phyloP scores from a whole-genome alignment of 257 asterid species.

The Solanum ossicruentum region DNA sequence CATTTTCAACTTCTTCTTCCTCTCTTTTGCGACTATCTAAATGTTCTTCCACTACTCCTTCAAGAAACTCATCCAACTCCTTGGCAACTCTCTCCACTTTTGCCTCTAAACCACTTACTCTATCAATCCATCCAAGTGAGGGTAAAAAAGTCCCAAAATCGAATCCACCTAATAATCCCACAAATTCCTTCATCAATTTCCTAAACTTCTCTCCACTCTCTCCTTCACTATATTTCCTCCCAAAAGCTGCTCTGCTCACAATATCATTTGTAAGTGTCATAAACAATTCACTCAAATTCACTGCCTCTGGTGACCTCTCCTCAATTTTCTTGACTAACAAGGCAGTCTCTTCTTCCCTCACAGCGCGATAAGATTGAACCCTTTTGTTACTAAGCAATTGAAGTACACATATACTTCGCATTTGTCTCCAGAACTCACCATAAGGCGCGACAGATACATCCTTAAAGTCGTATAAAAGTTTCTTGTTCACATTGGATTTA shows the following conservation, averaged over 20 bases:
- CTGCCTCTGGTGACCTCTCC: background rate
- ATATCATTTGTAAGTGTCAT: slow-evolving; percentile 20
- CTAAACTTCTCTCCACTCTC: slow-evolving; percentile 19
- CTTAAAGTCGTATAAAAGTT: too few species aligned
- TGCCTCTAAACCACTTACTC: slow-evolving; percentile 13
- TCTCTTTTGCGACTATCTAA: background rate
- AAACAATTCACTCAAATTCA: slow-evolving; percentile 19
- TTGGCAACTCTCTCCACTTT: slow-evolving; percentile 16
- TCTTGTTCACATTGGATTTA: too few species aligned
- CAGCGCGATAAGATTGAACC: slow-evolving; percentile 20
- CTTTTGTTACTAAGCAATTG: slow-evolving; percentile 30
- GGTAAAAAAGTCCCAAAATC: slow-evolving; percentile 24
- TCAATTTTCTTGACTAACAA: background rate
- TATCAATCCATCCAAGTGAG: slow-evolving; percentile 27
- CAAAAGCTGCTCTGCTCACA: slow-evolving; percentile 27
- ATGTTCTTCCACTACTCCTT: slow-evolving; percentile 17
- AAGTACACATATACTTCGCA: slow-evolving; percentile 25
- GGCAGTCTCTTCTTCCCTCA: slow-evolving; percentile 30
- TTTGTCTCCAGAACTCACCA: slow-evolving; percentile 36
- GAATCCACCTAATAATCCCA: slow-evolving; percentile 9
- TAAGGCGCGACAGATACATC: too few species aligned
- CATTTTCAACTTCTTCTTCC: background rate
- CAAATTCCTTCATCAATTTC: slow-evolving; percentile 7
- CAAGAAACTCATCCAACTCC: slow-evolving; percentile 23
- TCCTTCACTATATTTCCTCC: slow-evolving; percentile 20